Evolutionary conservation across 352 stramenopile genomes (phyloP).

Genomic region (Halophytophthora batemanensis): DNA sequence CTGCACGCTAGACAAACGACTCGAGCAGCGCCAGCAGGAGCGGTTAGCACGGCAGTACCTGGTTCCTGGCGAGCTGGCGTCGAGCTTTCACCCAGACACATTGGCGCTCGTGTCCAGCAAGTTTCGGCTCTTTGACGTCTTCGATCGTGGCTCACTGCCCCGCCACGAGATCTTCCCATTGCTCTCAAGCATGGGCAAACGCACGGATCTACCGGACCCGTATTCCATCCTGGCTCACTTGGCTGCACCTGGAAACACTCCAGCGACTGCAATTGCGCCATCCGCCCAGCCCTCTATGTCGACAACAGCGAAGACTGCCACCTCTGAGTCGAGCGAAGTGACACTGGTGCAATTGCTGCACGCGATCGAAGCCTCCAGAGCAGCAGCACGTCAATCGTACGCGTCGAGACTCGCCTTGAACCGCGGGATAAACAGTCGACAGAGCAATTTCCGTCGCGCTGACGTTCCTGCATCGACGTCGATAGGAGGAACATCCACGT

Average conservation of each 20-base stretch:
- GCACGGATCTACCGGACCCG: slow-evolving; percentile 38
- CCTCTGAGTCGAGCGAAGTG: slow-evolving; percentile 3
- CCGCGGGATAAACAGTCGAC: slow-evolving; percentile 1
- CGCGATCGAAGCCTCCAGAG: slow-evolving; percentile 18
- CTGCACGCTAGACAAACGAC: slow-evolving; percentile 22
- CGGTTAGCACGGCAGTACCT: slow-evolving; percentile 22
- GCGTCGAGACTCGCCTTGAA: slow-evolving; percentile 8
- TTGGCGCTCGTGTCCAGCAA: slow-evolving; percentile 28
- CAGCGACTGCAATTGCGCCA: background rate
- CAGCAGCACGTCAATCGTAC: slow-evolving; percentile 7
- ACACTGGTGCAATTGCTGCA: slow-evolving; percentile 28
- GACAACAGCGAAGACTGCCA: background rate
- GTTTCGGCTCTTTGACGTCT: slow-evolving; percentile 44
- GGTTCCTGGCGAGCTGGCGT: slow-evolving; percentile 22
- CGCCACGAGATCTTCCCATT: slow-evolving; percentile 40
- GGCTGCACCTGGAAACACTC: slow-evolving; percentile 2
- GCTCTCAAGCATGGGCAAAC: slow-evolving; percentile 31
- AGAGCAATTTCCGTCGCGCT: background rate
- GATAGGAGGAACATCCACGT: too few species aligned
- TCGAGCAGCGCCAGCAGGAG: slow-evolving; percentile 22
- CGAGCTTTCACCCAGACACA: slow-evolving; percentile 29
- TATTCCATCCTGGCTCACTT: slow-evolving; percentile 34
- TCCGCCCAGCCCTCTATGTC: background rate
- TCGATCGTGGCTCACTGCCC: slow-evolving; percentile 31
- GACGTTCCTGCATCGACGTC: too few species aligned